Conservation (phyloP, 371 early-diverging fungal species). For the Rhizomucor pusillus region DNA sequence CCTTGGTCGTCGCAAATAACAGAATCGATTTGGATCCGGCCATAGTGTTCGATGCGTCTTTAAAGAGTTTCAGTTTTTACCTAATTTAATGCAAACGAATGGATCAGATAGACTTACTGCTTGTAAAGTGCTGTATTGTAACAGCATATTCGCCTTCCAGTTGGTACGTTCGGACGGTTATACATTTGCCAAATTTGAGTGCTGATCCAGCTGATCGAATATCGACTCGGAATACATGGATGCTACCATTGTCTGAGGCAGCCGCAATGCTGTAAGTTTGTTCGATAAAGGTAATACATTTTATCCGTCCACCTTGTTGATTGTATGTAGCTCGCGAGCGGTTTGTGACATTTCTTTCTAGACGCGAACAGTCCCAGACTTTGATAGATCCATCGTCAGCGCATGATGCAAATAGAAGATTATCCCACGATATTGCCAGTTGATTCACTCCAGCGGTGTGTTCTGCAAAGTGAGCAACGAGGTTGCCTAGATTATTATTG, state of each 20-base stretch:
- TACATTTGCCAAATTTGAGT: constrained; percentile 62
- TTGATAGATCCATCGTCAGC: constrained; percentile 87
- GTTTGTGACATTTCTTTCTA: constrained; percentile 83
- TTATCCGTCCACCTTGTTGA: constrained; percentile 77
- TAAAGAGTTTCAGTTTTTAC: neutral
- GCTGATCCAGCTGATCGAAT: constrained; percentile 39
- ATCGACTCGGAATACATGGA: constrained; percentile 73
- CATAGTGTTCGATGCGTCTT: constrained; percentile 44
- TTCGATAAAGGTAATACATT: constrained; percentile 77
- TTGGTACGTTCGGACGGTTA: constrained; percentile 51
- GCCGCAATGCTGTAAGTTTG: constrained; percentile 80
- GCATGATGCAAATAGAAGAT: constrained; percentile 79
- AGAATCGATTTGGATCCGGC: constrained; percentile 73
- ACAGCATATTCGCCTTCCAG: constrained; percentile 69
- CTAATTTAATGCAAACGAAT: too few species aligned
- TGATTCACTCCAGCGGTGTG: constrained; percentile 81
- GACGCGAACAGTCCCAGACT: constrained; percentile 82
- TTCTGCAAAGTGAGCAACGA: constrained; percentile 83
- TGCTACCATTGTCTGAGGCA: constrained; percentile 81
- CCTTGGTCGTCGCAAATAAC: constrained; percentile 75
- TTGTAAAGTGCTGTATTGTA: constrained; percentile 69
- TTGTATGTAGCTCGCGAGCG: constrained; percentile 75
- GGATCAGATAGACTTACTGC: constrained; percentile 40
- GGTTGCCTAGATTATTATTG: constrained; percentile 41
- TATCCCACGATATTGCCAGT: constrained; percentile 72